Evolutionary conservation across 2,329 filamentous ascomycete species (phyloP).

Genomic region (Colletotrichum sp.): DNA sequence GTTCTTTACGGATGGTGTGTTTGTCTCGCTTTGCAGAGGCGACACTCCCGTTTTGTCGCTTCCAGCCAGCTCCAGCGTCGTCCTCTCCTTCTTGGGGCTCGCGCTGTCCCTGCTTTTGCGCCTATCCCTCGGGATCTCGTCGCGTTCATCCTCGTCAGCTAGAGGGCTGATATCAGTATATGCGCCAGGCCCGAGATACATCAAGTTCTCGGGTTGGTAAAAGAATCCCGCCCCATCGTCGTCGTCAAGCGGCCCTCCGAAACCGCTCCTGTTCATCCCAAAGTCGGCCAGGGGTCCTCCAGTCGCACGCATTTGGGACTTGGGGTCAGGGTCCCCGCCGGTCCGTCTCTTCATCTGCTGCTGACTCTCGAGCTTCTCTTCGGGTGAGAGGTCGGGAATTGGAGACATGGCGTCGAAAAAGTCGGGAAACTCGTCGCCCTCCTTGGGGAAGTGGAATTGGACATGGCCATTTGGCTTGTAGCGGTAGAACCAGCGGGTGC

Average conservation of each 20-base stretch:
- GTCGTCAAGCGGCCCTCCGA: constrained; percentile 28
- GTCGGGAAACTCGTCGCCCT: constrained; percentile 64
- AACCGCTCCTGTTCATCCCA: constrained; percentile 19
- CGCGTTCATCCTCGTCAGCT: constrained; percentile 41
- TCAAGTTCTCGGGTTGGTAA: constrained; percentile 58
- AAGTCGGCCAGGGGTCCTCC: constrained; percentile 24
- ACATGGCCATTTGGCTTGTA: constrained; percentile 58
- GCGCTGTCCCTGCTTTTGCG: background rate
- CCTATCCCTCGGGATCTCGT: background rate
- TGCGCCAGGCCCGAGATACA: constrained; percentile 54
- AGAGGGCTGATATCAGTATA: constrained; percentile 52
- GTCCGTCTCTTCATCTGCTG: constrained; percentile 49
- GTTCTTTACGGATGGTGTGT: constrained; percentile 26
- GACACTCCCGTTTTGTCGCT: constrained; percentile 24
- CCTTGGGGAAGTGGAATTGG: constrained; percentile 62
- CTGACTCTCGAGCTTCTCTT: constrained; percentile 58
- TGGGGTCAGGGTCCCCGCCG: constrained; percentile 1
- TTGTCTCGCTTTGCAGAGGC: constrained; percentile 28
- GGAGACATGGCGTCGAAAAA: constrained; percentile 43
- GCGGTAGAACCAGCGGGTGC: constrained; percentile 61
- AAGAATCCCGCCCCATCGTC: constrained; percentile 41
- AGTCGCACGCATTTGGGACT: constrained; percentile 22
- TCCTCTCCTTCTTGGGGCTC: background rate
- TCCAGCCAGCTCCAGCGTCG: background rate
- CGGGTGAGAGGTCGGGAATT: constrained; percentile 49